Conservation (phyloP, 257 asterid species). For the Primulina huaijiensis region DNA sequence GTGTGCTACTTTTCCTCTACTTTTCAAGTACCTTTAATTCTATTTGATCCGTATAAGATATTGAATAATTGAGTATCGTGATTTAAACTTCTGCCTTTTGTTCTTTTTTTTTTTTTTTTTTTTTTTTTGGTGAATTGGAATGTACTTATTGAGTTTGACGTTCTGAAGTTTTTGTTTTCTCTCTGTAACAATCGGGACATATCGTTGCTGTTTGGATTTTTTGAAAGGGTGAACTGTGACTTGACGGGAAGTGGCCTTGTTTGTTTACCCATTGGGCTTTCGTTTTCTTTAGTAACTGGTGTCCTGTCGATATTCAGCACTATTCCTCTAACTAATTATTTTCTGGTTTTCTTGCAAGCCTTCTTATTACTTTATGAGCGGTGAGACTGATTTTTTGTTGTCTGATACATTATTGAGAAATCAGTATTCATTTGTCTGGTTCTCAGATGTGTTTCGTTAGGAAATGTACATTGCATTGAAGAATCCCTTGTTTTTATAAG, state of each 20-base stretch:
- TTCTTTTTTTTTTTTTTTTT: neutral
- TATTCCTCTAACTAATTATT: neutral
- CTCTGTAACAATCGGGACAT: neutral
- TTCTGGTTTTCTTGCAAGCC: neutral
- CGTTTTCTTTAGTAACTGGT: neutral
- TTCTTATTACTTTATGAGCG: neutral
- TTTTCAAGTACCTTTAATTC: neutral
- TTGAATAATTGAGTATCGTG: slow-evolving; percentile 5
- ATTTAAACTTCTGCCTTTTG: neutral
- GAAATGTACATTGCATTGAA: neutral
- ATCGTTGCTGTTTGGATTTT: slow-evolving; percentile 2
- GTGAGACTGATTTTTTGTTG: neutral
- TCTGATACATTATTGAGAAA: neutral
- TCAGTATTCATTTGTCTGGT: neutral
- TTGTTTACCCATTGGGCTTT: neutral
- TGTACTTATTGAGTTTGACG: slow-evolving; percentile 4
- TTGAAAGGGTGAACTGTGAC: neutral
- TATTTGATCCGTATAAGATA: neutral
- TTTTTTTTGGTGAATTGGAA: neutral
- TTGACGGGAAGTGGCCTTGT: neutral
- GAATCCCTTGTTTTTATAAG: slow-evolving; percentile 10
- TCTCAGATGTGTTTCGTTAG: neutral
- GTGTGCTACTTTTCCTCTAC: neutral
- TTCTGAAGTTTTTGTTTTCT: neutral
- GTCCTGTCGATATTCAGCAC: neutral